Base-by-base conservation (phyloP, 2,329 filamentous ascomycete genomes). In the Colletotrichum caudatum region DNA sequence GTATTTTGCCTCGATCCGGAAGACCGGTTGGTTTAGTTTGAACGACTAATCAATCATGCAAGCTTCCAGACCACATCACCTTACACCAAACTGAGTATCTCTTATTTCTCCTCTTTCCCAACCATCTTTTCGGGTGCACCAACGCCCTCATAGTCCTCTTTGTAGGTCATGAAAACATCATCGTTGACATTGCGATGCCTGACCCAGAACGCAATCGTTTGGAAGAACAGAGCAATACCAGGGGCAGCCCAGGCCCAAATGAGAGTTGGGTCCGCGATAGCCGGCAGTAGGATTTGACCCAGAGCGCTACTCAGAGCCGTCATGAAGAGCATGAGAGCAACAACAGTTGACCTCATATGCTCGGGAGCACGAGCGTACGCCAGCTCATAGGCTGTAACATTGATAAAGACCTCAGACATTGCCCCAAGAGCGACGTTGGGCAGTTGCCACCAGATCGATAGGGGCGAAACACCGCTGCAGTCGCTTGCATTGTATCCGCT, bases 281-380 rank as follows among this genome's bases (percentile, higher is more conserved):
- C 77, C 0, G 84, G 82, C 29, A 82, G 79, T 29, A 86, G 73
- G 0, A 84, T 83, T 74, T 85, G 80, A 37, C 82, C 82, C 8
- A 87, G 75, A 2, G 88, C 88, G 48, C 84, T 84, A 5, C 86
- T 87, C 72, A 91, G 82, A 0, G 89, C 88, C 67, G 85, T 88
- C 74, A 87, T 90, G 73, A 90, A 84, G 11, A 90, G 80, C 75
- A 84, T 88, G 70, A 90, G 81, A 0, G 88, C 84, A 76, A 88
- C 84, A 37, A 90, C 86, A 18, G 88, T 85, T 3, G 86, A 86
- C 76, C 88, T 86, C 90, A 93, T 92, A 76, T 88, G 87, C 66
- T 86, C 85, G 2, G 91, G 91, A 0, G 91, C 89, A 77, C 92
- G 91, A 76, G 89, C 90, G 80, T 89, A 93, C 9, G 90, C 91